A percentile compares a stretch with the other conserved stretches of the same genome.
Conservation (phyloP, 2,329 filamentous ascomycete species). For the Calycina marina region DNA sequence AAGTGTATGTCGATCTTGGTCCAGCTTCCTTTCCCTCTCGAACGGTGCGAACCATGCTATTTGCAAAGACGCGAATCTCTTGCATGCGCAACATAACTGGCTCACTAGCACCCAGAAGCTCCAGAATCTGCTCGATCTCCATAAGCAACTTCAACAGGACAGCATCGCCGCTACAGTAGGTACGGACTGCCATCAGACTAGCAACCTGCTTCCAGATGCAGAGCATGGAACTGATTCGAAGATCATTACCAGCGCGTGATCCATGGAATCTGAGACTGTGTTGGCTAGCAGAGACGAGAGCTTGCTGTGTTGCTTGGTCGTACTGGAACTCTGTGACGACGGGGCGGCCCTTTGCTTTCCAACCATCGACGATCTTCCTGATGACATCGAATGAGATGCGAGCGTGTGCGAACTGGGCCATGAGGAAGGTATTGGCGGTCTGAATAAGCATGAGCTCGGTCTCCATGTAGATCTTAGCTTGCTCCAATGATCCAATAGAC, state of each 20-base stretch:
- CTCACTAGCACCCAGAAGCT: conserved; percentile 27
- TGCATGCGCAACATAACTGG: conserved; percentile 17
- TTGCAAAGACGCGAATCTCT: conserved; percentile 14
- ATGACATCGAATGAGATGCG: conserved; percentile 18
- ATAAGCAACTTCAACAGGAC: conserved; percentile 33
- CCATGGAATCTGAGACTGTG: conserved; percentile 31
- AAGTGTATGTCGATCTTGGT: no score
- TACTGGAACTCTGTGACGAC: conserved; percentile 36
- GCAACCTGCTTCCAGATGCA: conserved; percentile 32
- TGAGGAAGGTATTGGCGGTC: conserved; percentile 21
- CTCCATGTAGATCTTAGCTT: conserved; percentile 19
- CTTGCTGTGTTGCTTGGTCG: conserved; percentile 33
- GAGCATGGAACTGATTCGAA: conserved; percentile 27
- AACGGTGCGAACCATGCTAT: conserved; percentile 14
- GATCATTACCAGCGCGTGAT: conserved; percentile 24
- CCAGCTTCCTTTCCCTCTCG: conserved; percentile 8
- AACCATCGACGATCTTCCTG: conserved; percentile 19
- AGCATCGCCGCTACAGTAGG: conserved; percentile 33
- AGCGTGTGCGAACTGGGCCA: conserved; percentile 20
- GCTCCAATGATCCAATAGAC: conserved; percentile 16
- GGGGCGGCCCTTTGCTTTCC: conserved; percentile 31
- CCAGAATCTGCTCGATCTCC: conserved; percentile 32
- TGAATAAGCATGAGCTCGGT: conserved; percentile 20
- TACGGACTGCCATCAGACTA: conserved; percentile 32
- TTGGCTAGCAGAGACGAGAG: conserved; percentile 31